Conservation (phyloP, 768 basidiomycete species). For the Pulveroboletus sp. region DNA sequence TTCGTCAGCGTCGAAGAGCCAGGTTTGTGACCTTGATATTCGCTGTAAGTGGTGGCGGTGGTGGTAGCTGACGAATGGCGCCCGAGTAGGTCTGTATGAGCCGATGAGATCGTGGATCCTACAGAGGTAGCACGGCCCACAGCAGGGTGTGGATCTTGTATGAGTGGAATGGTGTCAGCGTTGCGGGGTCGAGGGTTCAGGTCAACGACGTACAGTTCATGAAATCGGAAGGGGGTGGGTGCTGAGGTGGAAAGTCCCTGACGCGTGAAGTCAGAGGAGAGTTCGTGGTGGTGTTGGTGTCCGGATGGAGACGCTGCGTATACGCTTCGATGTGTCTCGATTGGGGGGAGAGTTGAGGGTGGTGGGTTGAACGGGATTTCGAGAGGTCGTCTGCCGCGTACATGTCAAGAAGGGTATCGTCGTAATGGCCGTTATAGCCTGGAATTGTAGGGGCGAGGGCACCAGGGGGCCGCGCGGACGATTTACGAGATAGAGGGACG, state of each 20-base stretch:
- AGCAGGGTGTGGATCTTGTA: too few species aligned
- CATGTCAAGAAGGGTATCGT: slow-evolving; percentile 21
- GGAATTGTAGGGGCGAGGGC: slow-evolving; percentile 27
- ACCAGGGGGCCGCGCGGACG: slow-evolving; percentile 29
- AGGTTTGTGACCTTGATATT: slow-evolving; percentile 16
- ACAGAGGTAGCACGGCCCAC: slow-evolving; percentile 27
- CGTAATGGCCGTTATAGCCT: slow-evolving; percentile 24
- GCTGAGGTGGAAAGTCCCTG: slow-evolving; percentile 18
- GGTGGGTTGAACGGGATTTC: slow-evolving; percentile 18
- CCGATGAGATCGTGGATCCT: slow-evolving; percentile 28
- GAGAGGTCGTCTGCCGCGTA: slow-evolving; percentile 20
- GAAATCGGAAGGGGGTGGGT: slow-evolving; percentile 20
- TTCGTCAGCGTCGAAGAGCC: slow-evolving; percentile 12
- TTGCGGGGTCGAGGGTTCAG: too few species aligned
- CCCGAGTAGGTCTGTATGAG: slow-evolving; percentile 21
- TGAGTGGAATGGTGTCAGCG: too few species aligned
- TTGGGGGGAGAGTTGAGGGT: slow-evolving; percentile 19
- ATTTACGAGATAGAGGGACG: slow-evolving; percentile 14
- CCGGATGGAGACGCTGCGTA: slow-evolving; percentile 14
- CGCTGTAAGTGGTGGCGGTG: slow-evolving; percentile 21
- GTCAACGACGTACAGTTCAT: slow-evolving; percentile 21
- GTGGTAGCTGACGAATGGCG: slow-evolving; percentile 28
- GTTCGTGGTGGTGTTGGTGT: slow-evolving; percentile 9
- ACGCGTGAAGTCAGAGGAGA: slow-evolving; percentile 13
- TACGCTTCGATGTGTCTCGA: slow-evolving; percentile 19